Evolutionary conservation across 805 yeast genomes (phyloP).

Genomic region (Yarrowia sp.): DNA sequence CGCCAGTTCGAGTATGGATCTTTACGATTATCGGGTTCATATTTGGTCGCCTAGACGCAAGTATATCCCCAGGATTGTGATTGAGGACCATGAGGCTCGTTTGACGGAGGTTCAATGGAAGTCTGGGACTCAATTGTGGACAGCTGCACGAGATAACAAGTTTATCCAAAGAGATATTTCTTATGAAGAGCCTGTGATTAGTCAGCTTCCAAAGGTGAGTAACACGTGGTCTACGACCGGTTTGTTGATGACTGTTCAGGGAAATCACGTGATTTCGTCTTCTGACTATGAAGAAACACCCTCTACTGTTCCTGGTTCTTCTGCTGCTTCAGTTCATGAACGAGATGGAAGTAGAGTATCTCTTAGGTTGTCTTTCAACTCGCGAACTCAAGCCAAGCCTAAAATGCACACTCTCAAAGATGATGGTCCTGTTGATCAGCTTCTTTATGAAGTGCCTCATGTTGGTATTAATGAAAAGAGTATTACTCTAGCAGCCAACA

Average conservation of each 20-base stretch:
- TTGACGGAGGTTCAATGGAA: slow-evolving; percentile 10
- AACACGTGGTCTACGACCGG: slow-evolving; percentile 61
- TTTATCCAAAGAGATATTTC: slow-evolving; percentile 51
- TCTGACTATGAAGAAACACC: neutral
- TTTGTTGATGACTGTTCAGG: slow-evolving; percentile 54
- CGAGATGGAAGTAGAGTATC: neutral
- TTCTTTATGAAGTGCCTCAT: slow-evolving; percentile 15
- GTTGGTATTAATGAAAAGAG: slow-evolving; percentile 11
- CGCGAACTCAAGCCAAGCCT: neutral
- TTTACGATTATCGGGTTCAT: slow-evolving; percentile 59
- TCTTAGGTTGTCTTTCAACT: neutral
- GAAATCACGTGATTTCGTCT: slow-evolving; percentile 29
- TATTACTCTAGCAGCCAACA: slow-evolving; percentile 5
- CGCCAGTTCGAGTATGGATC: slow-evolving; percentile 71
- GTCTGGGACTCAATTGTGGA: slow-evolving; percentile 47
- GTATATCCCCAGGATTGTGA: slow-evolving; percentile 61
- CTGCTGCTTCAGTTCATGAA: slow-evolving; percentile 27
- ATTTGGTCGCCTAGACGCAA: slow-evolving; percentile 70
- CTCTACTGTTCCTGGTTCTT: neutral
- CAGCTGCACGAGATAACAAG: slow-evolving; percentile 51
- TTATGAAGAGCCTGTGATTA: slow-evolving; percentile 45
- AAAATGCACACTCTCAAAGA: neutral
- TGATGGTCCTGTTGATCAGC: slow-evolving; percentile 5
- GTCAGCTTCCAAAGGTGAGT: slow-evolving; percentile 52
- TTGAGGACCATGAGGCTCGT: slow-evolving; percentile 46